These are phyloP conservation scores for Exserohilum rostratum DNA, from an alignment of 2,329 filamentous ascomycete genomes.

Conservation along the genomic window DNA sequence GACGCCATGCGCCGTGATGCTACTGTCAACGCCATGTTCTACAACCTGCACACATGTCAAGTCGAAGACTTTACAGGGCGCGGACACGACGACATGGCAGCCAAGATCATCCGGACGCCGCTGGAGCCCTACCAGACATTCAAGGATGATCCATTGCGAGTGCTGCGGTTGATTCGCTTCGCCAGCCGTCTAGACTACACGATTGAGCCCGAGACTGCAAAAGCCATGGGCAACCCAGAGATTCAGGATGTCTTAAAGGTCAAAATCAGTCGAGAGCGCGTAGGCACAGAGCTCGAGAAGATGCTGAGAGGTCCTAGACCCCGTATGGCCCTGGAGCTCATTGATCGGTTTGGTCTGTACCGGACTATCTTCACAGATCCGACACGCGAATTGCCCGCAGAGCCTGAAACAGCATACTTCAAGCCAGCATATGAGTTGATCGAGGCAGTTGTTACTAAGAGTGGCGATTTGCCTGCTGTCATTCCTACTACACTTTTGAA, in stretches of 20 bases:
- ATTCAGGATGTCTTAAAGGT: slow-evolving; percentile 79
- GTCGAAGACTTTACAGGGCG: slow-evolving; percentile 83
- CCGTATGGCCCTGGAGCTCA: slow-evolving; percentile 65
- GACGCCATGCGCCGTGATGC: slow-evolving; percentile 90
- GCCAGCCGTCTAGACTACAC: slow-evolving; percentile 80
- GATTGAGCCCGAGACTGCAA: slow-evolving; percentile 73
- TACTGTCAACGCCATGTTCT: slow-evolving; percentile 94
- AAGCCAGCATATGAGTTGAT: slow-evolving; percentile 68
- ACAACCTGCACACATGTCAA: slow-evolving; percentile 79
- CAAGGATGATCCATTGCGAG: slow-evolving; percentile 87
- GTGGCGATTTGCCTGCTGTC: slow-evolving; percentile 49
- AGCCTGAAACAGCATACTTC: slow-evolving; percentile 68
- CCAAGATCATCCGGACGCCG: slow-evolving; percentile 79
- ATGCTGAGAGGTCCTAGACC: slow-evolving; percentile 77
- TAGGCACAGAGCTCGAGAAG: slow-evolving; percentile 88
- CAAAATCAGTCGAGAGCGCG: slow-evolving; percentile 91
- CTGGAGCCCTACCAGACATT: slow-evolving; percentile 90
- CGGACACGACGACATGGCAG: slow-evolving; percentile 76
- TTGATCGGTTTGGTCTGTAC: slow-evolving; percentile 72
- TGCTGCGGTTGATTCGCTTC: slow-evolving; percentile 87
- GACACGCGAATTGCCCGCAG: slow-evolving; percentile 56
- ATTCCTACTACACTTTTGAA: slow-evolving; percentile 58
- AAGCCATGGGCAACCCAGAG: slow-evolving; percentile 76
- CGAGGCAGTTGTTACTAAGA: slow-evolving; percentile 23
- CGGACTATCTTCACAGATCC: slow-evolving; percentile 76